Percentiles rank a stretch among this genome's conserved stretches.
Conservation (phyloP, 768 basidiomycete species). For the Crepidotus variabilis region DNA sequence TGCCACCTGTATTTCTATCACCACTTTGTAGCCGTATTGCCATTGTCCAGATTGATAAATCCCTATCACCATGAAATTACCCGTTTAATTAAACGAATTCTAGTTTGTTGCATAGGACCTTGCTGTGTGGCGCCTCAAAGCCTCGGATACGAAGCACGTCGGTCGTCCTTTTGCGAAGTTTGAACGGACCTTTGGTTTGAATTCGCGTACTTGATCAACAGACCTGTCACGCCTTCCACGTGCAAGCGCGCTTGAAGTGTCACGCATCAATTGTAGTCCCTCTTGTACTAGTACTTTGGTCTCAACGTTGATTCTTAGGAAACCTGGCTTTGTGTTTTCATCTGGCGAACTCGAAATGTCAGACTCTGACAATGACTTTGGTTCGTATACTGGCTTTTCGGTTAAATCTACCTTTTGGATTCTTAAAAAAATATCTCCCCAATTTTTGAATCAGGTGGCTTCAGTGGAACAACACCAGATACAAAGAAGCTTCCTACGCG, state of each 20-base stretch:
- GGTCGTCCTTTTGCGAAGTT: no score
- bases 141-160: no score
- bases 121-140: no score
- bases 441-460: slow-evolving; percentile 14
- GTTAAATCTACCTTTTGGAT: neutral
- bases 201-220: neutral
- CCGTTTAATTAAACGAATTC: no score
- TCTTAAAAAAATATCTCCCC: neutral
- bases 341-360: neutral
- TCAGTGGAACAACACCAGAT: slow-evolving; percentile 18
- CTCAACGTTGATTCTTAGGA: no score
- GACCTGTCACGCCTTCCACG: neutral
- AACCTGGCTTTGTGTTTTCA: no score
- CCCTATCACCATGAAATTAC: no score
- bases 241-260: neutral
- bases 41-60: neutral
- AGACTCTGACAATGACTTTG: neutral
- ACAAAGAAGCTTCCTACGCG: slow-evolving; percentile 1
- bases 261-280: neutral
- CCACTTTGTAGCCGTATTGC: neutral
- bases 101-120: no score
- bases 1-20: neutral
- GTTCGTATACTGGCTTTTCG: neutral
- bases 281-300: no score
- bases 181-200: no score